phyloP scores from a whole-genome alignment of 139 green algal genomes.

The Chlamydomonas applanata region DNA sequence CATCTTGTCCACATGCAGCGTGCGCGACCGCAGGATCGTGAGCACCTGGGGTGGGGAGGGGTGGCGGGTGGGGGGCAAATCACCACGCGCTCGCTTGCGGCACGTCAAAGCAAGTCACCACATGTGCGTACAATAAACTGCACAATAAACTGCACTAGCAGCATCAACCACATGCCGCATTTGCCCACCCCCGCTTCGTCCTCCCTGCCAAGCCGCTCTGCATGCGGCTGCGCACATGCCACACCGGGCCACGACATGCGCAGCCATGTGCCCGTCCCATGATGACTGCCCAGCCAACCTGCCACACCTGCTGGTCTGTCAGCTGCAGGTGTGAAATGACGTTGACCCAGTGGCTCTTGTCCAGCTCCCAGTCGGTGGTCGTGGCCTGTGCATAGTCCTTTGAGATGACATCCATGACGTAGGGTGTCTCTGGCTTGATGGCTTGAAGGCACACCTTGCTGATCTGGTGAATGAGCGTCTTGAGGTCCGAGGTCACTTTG shows the following conservation, averaged over 20 bases:
- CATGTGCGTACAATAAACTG: too few relatives aligned
- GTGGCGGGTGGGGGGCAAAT: too few relatives aligned
- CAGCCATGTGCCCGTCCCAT: neutral
- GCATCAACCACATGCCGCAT: too few relatives aligned
- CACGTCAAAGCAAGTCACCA: neutral
- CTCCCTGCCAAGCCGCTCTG: too few relatives aligned
- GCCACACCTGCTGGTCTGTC: constrained; percentile 31
- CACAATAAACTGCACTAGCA: too few relatives aligned
- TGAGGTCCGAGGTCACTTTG: constrained; percentile 34
- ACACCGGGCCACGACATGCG: too few relatives aligned
- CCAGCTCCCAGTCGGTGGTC: constrained; percentile 35
- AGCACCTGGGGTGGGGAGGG: constrained; percentile 20
- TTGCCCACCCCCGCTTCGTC: too few relatives aligned
- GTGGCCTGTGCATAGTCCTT: constrained; percentile 37
- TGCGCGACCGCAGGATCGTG: constrained; percentile 28
- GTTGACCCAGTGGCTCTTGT: constrained; percentile 45
- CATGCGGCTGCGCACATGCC: too few relatives aligned
- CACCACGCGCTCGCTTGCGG: neutral
- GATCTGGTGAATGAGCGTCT: constrained; percentile 41
- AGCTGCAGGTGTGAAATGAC: constrained; percentile 44
- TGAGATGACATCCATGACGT: constrained; percentile 30
- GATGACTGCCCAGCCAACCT: neutral
- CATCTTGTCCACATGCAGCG: constrained; percentile 33
- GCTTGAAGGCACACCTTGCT: constrained; percentile 47
- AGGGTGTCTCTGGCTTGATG: constrained; percentile 43